phyloP scores from a whole-genome alignment of 257 asterid species.

The Fraxinus americana region DNA sequence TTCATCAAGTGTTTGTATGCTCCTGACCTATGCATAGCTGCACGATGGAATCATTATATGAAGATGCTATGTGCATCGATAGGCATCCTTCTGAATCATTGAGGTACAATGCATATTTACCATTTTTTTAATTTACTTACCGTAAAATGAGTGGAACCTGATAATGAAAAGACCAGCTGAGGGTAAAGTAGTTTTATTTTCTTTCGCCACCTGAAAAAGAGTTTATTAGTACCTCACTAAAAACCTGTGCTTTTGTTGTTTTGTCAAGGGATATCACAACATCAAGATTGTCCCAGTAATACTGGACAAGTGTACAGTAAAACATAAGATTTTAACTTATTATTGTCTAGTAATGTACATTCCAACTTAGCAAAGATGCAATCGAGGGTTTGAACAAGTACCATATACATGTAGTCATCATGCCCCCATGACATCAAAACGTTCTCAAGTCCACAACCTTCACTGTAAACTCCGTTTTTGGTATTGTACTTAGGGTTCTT shows the following conservation, averaged over 20 bases:
- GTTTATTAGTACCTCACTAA: background rate
- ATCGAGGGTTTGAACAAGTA: conserved; percentile 2
- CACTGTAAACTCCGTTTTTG: conserved; percentile 41
- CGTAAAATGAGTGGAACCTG: conserved; percentile 47
- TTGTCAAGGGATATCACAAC: no score
- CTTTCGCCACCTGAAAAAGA: conserved; percentile 45
- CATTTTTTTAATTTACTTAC: conserved; percentile 19
- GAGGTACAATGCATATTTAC: no score
- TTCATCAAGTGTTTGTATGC: conserved; percentile 48
- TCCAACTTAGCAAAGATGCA: background rate
- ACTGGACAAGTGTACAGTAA: no score
- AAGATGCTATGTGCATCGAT: no score
- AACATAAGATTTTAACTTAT: no score
- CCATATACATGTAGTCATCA: conserved; percentile 56
- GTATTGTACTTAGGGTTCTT: conserved; percentile 42
- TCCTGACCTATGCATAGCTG: conserved; percentile 41
- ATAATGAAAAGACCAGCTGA: conserved; percentile 46
- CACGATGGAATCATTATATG: no score
- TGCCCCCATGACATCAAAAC: conserved; percentile 61
- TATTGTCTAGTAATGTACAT: background rate
- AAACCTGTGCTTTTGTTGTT: no score
- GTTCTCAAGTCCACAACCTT: conserved; percentile 49
- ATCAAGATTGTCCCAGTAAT: no score
- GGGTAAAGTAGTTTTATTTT: conserved; percentile 43
- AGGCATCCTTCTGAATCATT: no score